A percentile compares a stretch with the other conserved stretches of the same genome.
phyloP scores from a whole-genome alignment of 495 filamentous ascomycete species.

The Xylaria flabelliformis region DNA sequence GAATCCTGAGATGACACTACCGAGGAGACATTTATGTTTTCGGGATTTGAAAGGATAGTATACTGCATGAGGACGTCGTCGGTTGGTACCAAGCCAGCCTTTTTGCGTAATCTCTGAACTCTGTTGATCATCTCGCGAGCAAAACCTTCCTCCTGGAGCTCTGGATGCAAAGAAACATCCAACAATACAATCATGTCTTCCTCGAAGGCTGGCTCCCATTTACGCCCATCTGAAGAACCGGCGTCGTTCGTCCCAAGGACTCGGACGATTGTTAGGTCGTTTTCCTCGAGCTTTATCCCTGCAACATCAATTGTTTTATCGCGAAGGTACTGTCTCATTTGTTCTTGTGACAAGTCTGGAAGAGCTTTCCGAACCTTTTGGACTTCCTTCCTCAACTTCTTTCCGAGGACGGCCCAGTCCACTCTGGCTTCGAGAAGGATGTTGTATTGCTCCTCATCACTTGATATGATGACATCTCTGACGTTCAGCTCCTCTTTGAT shows the following conservation, averaged over 20 bases:
- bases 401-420: conserved; percentile 93
- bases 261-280: conserved; percentile 23
- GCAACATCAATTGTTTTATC: conserved; percentile 62
- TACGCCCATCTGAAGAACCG: too few relatives aligned
- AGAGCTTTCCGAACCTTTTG: conserved; percentile 89
- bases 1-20: too few relatives aligned
- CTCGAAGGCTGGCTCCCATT: too few relatives aligned
- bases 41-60: conserved; percentile 73
- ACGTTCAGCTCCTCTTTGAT: conserved; percentile 93
- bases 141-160: conserved; percentile 75
- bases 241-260: too few relatives aligned
- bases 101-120: conserved; percentile 81
- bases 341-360: conserved; percentile 67
- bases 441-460: too few relatives aligned
- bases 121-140: conserved; percentile 85
- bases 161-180: conserved; percentile 77
- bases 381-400: conserved; percentile 95
- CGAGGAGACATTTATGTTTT: conserved; percentile 69
- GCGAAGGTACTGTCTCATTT: conserved; percentile 31
- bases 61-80: conserved; percentile 91
- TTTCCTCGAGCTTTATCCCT: too few relatives aligned
- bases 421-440: too few relatives aligned
- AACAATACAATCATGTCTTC: conserved; percentile 32
- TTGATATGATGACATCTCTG: conserved; percentile 52
- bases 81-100: conserved; percentile 71